A percentile compares a stretch with the other conserved stretches of the same genome.
Evolutionary conservation across 169 alveolate species (phyloP).

Genomic region (Plasmodium coatneyi): DNA sequence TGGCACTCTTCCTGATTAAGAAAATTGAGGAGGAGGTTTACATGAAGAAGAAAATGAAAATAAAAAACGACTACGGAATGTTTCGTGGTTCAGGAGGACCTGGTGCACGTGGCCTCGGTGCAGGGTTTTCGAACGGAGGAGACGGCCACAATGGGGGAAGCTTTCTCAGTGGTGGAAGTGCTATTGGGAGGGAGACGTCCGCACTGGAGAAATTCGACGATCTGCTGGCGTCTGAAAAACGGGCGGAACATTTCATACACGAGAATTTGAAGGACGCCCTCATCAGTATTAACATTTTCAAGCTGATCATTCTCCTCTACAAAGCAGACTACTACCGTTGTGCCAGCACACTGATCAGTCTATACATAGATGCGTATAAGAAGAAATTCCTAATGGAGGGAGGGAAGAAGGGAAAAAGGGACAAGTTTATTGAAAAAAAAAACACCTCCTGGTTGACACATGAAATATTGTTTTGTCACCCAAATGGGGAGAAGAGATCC

Average conservation of each 20-base stretch:
- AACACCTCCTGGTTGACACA: background rate
- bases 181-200: background rate
- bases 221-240: constrained; percentile 40
- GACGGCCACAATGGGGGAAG: background rate
- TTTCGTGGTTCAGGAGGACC: background rate
- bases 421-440: background rate
- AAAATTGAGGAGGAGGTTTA: constrained; percentile 46
- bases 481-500: background rate
- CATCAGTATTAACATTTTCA: constrained; percentile 24
- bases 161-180: background rate
- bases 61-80: background rate
- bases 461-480: background rate
- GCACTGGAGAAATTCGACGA: constrained; percentile 24
- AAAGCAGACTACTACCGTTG: constrained; percentile 67
- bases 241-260: constrained; percentile 70
- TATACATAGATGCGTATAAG: constrained; percentile 30
- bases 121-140: background rate
- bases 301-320: constrained; percentile 42
- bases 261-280: constrained; percentile 58
- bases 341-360: constrained; percentile 35
- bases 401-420: background rate
- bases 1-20: constrained; percentile 46
- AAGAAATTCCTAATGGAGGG: background rate
- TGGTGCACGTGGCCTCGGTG: background rate
- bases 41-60: constrained; percentile 56